Percentiles rank a stretch among this genome's conserved stretches.
Conservation (phyloP, 257 asterid species). For the Osmanthus fragrans region DNA sequence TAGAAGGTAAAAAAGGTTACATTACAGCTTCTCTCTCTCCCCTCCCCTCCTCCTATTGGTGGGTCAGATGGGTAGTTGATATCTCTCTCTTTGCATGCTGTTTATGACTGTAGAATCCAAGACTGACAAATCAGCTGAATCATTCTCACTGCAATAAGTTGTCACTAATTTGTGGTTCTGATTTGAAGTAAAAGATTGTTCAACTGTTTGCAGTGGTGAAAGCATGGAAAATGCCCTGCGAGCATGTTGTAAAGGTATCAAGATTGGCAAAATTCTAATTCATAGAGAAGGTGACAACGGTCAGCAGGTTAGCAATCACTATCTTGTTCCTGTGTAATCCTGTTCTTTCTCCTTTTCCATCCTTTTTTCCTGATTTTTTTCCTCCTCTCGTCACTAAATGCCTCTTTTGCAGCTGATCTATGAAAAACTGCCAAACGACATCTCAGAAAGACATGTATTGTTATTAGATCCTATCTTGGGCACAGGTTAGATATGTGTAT, state of each 20-base stretch:
- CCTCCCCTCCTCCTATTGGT: neutral
- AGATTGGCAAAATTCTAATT: constrained; percentile 86
- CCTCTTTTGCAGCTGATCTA: constrained; percentile 72
- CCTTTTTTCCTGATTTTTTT: neutral
- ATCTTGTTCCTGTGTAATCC: constrained; percentile 1
- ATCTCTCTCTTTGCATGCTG: neutral
- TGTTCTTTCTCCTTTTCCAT: neutral
- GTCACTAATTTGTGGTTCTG: neutral
- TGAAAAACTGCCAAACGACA: constrained; percentile 88
- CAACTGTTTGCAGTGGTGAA: constrained; percentile 51
- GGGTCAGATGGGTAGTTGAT: neutral
- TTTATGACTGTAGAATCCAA: neutral
- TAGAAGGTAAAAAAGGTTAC: constrained; percentile 62
- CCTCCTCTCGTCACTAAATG: neutral
- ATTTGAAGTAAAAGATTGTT: neutral
- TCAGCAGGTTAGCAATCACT: constrained; percentile 52
- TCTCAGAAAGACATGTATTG: constrained; percentile 88
- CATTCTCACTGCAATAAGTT: neutral
- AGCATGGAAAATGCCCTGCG: constrained; percentile 97
- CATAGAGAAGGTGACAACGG: constrained; percentile 64
- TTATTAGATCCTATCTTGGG: constrained; percentile 95
- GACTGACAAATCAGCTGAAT: neutral
- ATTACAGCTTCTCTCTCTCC: neutral
- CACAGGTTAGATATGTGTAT: constrained; percentile 63
- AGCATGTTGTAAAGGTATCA: constrained; percentile 94